Conservation (phyloP, 2,329 filamentous ascomycete genomes). For the Fusarium tupiense region DNA sequence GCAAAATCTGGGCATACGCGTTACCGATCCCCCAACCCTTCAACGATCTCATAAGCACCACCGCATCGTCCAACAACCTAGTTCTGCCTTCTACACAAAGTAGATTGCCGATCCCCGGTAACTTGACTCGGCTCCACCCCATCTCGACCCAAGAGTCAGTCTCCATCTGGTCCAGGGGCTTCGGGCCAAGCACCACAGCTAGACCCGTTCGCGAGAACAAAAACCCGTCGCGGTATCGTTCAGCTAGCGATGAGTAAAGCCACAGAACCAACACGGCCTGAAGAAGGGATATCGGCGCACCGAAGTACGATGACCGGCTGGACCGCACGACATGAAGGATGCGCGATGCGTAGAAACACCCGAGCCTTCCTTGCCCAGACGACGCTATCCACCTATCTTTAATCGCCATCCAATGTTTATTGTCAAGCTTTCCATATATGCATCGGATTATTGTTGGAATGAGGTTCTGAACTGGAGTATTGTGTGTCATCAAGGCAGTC, state of each 20-base stretch:
- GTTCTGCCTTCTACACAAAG: not conserved
- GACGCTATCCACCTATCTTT: not conserved
- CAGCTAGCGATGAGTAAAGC: slow-evolving; percentile 1
- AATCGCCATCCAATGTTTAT: not conserved
- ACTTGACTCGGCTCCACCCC: slow-evolving; percentile 11
- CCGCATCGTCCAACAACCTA: not conserved
- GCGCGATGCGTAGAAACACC: slow-evolving; percentile 15
- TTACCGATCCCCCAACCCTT: slow-evolving; percentile 1
- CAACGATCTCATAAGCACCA: slow-evolving; percentile 2
- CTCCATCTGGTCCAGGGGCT: not conserved
- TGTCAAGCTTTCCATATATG: slow-evolving; percentile 14
- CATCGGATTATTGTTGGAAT: slow-evolving; percentile 1
- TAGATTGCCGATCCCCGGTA: not conserved
- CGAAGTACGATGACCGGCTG: slow-evolving; percentile 13
- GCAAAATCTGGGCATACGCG: not conserved
- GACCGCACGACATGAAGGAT: slow-evolving; percentile 8
- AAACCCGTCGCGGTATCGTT: not conserved
- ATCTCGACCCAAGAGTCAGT: not conserved
- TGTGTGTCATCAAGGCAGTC: slow-evolving; percentile 5
- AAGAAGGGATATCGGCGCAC: not conserved
- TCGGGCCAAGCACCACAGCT: slow-evolving; percentile 6
- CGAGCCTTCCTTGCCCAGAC: slow-evolving; percentile 8
- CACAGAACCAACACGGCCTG: not conserved
- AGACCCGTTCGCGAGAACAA: not conserved
- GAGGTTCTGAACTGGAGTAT: not conserved